These are phyloP conservation scores for Sclerotinia borealis DNA, from an alignment of 2,329 filamentous ascomycete genomes.

Conservation along the genomic window DNA sequence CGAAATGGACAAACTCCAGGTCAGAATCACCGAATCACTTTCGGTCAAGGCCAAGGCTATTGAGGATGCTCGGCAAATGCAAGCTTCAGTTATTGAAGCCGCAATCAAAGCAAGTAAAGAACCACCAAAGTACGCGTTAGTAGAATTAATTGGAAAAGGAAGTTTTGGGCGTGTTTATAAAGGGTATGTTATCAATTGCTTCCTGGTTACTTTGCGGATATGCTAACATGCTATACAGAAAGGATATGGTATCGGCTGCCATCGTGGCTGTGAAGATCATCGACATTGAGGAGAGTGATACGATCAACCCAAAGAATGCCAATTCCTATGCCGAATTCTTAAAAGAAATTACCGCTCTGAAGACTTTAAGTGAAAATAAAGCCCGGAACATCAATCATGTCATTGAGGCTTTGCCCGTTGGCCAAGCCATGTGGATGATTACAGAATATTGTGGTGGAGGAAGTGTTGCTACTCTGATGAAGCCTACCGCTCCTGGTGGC, in stretches of 20 bases:
- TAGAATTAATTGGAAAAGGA: slow-evolving; percentile 69
- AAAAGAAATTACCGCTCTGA: slow-evolving; percentile 63
- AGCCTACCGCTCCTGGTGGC: slow-evolving; percentile 58
- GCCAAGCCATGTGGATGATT: slow-evolving; percentile 80
- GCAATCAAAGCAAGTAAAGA: slow-evolving; percentile 54
- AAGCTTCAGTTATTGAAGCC: slow-evolving; percentile 55
- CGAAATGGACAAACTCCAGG: slow-evolving; percentile 16
- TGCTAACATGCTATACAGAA: slow-evolving; percentile 20
- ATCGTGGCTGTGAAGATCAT: slow-evolving; percentile 77
- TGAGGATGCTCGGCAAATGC: slow-evolving; percentile 67
- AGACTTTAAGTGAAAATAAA: slow-evolving; percentile 65
- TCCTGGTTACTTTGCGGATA: neutral
- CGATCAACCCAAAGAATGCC: slow-evolving; percentile 55
- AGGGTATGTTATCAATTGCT: slow-evolving; percentile 32
- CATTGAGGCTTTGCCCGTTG: slow-evolving; percentile 70
- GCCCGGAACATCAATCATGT: slow-evolving; percentile 77
- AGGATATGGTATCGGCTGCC: slow-evolving; percentile 34
- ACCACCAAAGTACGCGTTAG: slow-evolving; percentile 60
- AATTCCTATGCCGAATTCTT: slow-evolving; percentile 65
- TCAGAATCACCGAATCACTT: slow-evolving; percentile 16
- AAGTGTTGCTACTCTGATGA: slow-evolving; percentile 70
- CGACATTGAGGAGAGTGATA: slow-evolving; percentile 73
- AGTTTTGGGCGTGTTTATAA: slow-evolving; percentile 71
- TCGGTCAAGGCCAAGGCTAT: slow-evolving; percentile 33
- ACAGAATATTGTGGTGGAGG: slow-evolving; percentile 82